phyloP scores from a whole-genome alignment of 2,329 filamentous ascomycete genomes.

The Taxawa tesnikishii region DNA sequence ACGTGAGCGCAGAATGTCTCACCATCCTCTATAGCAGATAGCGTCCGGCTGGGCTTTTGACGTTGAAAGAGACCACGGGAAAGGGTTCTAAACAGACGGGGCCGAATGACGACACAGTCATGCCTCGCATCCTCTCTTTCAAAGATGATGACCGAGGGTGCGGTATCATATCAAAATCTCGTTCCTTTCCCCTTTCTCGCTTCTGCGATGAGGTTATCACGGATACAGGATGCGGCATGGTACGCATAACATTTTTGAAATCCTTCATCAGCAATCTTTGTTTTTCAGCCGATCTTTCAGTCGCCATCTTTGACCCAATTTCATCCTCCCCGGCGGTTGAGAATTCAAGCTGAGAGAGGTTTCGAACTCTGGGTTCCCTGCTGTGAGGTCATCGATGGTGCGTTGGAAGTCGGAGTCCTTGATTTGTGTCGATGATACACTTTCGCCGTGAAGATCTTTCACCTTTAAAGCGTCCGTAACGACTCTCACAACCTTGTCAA shows the following conservation, averaged over 20 bases:
- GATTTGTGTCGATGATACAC: too few relatives aligned
- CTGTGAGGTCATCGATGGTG: too few relatives aligned
- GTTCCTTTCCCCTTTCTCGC: not conserved
- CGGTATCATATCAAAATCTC: too few relatives aligned
- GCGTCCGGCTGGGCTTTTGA: constrained; percentile 43
- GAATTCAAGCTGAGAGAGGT: too few relatives aligned
- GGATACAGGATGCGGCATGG: constrained; percentile 44
- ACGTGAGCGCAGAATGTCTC: constrained; percentile 39
- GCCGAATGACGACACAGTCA: constrained; percentile 51
- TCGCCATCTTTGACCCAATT: not conserved
- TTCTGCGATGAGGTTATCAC: constrained; percentile 34
- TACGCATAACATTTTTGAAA: constrained; percentile 28
- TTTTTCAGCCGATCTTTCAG: not conserved
- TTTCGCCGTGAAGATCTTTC: too few relatives aligned
- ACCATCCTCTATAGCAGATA: constrained; percentile 34
- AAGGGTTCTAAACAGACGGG: constrained; percentile 43
- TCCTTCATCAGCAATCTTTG: not conserved
- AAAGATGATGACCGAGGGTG: too few relatives aligned
- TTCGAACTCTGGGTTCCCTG: not conserved
- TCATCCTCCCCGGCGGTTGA: too few relatives aligned
- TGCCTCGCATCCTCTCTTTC: constrained; percentile 27
- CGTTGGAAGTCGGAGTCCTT: too few relatives aligned
- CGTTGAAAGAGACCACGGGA: constrained; percentile 51
- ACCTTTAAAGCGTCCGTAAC: too few relatives aligned
- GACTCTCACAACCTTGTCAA: too few relatives aligned